Evolutionary conservation across 2,329 filamentous ascomycete species (phyloP).

Genomic region (Pezicula radicicola): DNA sequence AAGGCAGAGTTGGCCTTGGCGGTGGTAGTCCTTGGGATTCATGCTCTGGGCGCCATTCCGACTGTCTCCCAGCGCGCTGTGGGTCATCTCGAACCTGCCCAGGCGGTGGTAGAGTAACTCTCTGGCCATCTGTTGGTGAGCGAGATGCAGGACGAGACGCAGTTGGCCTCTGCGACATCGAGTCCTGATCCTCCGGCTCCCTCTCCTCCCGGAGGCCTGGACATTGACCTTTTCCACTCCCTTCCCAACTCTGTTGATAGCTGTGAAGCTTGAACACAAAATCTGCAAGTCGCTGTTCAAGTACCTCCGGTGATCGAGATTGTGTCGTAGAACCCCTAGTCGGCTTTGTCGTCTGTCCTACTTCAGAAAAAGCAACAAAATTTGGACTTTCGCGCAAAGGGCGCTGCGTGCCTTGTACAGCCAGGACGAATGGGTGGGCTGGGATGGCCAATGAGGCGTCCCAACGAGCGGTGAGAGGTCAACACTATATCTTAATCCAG

Average conservation of each 20-base stretch:
- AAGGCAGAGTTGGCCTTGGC: not conserved
- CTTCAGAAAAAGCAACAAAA: constrained; percentile 27
- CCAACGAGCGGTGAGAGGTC: constrained; percentile 19
- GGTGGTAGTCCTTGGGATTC: constrained; percentile 15
- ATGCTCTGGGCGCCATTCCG: constrained; percentile 19
- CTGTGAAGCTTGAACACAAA: constrained; percentile 30
- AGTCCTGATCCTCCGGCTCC: constrained; percentile 54
- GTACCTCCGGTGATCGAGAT: constrained; percentile 22
- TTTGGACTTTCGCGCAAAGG: constrained; percentile 29
- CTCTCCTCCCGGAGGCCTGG: constrained; percentile 47
- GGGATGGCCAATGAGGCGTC: constrained; percentile 23
- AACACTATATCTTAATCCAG: constrained; percentile 7
- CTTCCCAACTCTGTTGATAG: constrained; percentile 31
- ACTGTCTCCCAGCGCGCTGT: constrained; percentile 19
- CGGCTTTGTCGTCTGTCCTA: constrained; percentile 23
- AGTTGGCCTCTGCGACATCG: constrained; percentile 63
- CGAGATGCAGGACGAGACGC: constrained; percentile 53
- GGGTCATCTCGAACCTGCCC: constrained; percentile 29
- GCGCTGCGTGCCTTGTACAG: constrained; percentile 34
- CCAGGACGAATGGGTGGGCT: constrained; percentile 32
- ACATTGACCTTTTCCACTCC: constrained; percentile 50
- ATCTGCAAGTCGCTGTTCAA: constrained; percentile 26
- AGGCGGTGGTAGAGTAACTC: constrained; percentile 28
- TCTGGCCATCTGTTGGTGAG: constrained; percentile 30
- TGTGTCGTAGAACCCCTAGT: constrained; percentile 22